Evolutionary conservation across 768 basidiomycete genomes (phyloP).

Genomic region (Lentinus tigrinus): DNA sequence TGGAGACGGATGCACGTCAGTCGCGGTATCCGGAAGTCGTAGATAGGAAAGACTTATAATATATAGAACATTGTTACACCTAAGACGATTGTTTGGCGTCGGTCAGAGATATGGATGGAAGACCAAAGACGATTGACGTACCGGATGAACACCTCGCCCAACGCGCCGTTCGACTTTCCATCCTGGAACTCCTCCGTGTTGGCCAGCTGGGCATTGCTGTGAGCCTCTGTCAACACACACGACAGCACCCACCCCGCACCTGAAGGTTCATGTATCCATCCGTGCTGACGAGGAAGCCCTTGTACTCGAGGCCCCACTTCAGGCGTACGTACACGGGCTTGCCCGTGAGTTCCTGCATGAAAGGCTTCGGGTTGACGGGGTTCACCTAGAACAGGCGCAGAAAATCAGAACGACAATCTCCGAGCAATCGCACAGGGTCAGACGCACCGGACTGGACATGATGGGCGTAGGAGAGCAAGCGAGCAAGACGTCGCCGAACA

Average conservation of each 20-base stretch:
- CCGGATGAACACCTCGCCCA: conserved; percentile 99
- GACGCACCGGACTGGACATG: conserved; percentile 61
- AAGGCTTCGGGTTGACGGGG: conserved; percentile 98
- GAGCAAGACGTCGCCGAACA: conserved; percentile 20
- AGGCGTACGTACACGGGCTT: conserved; percentile 93
- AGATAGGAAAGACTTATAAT: conserved; percentile 65
- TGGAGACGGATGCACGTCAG: conserved; percentile 35
- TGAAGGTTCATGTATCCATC: conserved; percentile 99
- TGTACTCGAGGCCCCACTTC: conserved; percentile 99
- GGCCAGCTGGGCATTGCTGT: conserved; percentile 65
- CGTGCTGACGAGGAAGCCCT: conserved; percentile 97
- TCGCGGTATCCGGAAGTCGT: conserved; percentile 20
- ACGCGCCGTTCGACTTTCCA: conserved; percentile 89
- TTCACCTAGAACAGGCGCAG: conserved; percentile 51
- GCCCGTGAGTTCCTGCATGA: conserved; percentile 97
- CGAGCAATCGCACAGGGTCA: background rate
- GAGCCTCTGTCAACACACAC: background rate
- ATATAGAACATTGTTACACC: conserved; percentile 95
- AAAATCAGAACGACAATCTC: background rate
- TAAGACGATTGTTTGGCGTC: conserved; percentile 26
- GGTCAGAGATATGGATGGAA: background rate
- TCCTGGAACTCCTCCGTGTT: conserved; percentile 99
- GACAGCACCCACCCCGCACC: conserved; percentile 41
- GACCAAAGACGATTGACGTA: conserved; percentile 35
- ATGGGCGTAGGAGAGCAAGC: conserved; percentile 27